Base-by-base conservation (phyloP, 164 flowering plant genomes). In the Vitis labrusca region DNA sequence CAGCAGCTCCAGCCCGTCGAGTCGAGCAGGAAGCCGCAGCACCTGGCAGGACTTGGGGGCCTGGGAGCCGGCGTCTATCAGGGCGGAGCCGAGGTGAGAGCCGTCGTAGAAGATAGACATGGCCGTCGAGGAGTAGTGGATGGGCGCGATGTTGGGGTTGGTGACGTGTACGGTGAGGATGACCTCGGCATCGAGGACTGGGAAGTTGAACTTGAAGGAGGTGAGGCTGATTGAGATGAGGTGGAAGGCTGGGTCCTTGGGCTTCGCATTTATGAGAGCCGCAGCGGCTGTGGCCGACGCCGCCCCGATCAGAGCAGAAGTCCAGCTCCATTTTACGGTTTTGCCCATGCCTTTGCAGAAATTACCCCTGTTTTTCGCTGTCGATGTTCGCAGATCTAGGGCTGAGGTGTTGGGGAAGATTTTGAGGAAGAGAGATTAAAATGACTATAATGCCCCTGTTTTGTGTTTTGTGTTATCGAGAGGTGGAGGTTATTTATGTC, bases 71-170 rank as follows among this genome's bases (percentile, higher is more conserved):
- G 92, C 91, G 8, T 84, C n/a, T 6, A 94, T 76, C 44, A 71
- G 71, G 3, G 94, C 97, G 11, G 90, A 69, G 16, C 97, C 98
- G 63, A 94, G 91, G 54, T 85, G 79, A 3, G 84, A 73, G 23
- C 92, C 97, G 70, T 82, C 79, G 84, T 91, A 94, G 86, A 71
- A 86, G 78, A 94, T 89, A 61, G 91, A 86, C 89, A 94, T 83
- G 61, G 82, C 61, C 78, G 98, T 78, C 49, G 95, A 76, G 64
- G 90, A 77, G 90, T 91, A 93, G 19, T 73, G 55, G 82, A 89
- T 69, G 75, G 93, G 83, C 6, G 77, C 85, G 76, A 85, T 63
- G 91, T 94, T 94, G 55, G 98, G 97, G 85, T 92, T 94, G 71
- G 86, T 80, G 78, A 84, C 88, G 86, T 92, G 97, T 68, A 94